Evolutionary conservation across 495 filamentous ascomycete species (phyloP), one percentile per base, ranked within the genome.

Genomic region (Neurospora terricola): DNA sequence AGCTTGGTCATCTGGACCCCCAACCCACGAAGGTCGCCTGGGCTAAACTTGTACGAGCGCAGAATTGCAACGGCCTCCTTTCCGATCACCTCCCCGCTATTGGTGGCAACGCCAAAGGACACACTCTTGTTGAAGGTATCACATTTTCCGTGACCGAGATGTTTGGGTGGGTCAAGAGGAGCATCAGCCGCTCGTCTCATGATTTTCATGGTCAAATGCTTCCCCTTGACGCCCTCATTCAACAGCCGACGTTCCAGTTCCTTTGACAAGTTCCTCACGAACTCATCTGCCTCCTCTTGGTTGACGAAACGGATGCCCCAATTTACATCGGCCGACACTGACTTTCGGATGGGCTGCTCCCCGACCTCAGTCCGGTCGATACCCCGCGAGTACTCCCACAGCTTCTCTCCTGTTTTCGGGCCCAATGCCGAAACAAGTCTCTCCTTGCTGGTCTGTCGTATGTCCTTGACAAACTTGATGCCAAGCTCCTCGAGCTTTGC

Each of bases 251-350:
- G 90, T 75, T 93, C 89, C 27, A 98, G 81, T 78, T 98, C 96
- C 69, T 90, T 90, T 74, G 91, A 93, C 3, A 99, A 81, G 73
- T 92, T 93, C 70, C 87, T 85, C 37, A 98, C 85, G 77, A 99
- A 99, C 70, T 94, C 91, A 59, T 98, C 96, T 0, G 92, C 93
- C 80, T 99, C 95, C 8, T 88, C 88, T 73, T 97, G 93, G 68
- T 87, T 96, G 71, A 93, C 89, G 76, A 99, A 99, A 38, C 96
- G 90, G 70, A 99, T 96, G 3, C 96, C 96, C 96, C 96, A 99
- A 77, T 97, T 99, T 73, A 99, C 93, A 74, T 98, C 94, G 0
- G 94, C 95, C 2, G 94, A 97, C 14, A 98, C 92, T 0, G 94
- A 97, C 78, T 98, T 97, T 40, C 96, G 88, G 16, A 86, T 82